A percentile compares a stretch with the other conserved stretches of the same genome.
phyloP scores from a whole-genome alignment of 805 yeast species.

The Starmerella potacharoeniae region DNA sequence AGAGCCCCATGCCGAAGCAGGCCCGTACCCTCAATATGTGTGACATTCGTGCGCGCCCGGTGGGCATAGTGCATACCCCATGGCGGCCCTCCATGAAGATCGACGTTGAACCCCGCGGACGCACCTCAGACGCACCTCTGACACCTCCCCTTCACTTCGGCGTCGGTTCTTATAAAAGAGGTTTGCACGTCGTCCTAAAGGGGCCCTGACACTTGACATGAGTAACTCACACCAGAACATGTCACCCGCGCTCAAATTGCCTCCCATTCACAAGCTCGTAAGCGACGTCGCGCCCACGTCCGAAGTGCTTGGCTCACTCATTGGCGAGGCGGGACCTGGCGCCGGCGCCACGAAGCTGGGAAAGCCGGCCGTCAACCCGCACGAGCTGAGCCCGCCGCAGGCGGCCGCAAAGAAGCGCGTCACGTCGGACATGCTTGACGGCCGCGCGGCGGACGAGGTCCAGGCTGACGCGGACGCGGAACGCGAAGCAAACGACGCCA shows the following conservation, averaged over 20 bases:
- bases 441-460: background rate
- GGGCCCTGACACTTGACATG: background rate
- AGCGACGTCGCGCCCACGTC: conserved; percentile 19
- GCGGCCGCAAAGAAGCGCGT: background rate
- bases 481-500: too few relatives aligned
- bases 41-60: conserved; percentile 13
- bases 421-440: background rate
- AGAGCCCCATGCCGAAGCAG: background rate
- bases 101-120: background rate
- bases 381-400: background rate
- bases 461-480: too few relatives aligned
- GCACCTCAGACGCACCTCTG: background rate
- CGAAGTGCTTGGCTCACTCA: conserved; percentile 14
- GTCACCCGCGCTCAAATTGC: conserved; percentile 13
- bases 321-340: background rate
- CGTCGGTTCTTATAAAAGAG: background rate
- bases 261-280: conserved; percentile 22
- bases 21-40: background rate
- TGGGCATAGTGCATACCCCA: conserved; percentile 15
- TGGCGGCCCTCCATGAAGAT: conserved; percentile 4
- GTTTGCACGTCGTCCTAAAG: background rate
- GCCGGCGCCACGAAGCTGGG: background rate
- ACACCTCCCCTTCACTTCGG: background rate
- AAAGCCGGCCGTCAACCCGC: background rate
- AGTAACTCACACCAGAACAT: background rate